Base-by-base conservation (phyloP, 179 eudicot species). In the Gypsophila paniculata region DNA sequence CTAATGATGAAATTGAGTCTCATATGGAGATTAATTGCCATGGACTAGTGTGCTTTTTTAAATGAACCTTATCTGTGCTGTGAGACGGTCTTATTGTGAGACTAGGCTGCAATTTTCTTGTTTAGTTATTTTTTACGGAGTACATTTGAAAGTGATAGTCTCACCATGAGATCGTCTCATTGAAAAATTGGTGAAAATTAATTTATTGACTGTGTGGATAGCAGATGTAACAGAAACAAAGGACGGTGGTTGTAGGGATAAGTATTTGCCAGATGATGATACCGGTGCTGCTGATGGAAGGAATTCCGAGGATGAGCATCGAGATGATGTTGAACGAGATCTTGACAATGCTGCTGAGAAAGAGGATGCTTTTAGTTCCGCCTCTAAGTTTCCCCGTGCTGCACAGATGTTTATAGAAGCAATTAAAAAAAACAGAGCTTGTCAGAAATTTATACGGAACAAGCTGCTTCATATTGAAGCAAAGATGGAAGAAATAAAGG, bases 341-440 rank as follows among this genome's bases (percentile, higher is more conserved):
- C 57, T 71, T 71, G 63, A 54, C 61, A 76, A 55, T 58, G 66
- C 75, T 34, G 71, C 72, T 65, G 77, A 68, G 48, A 72, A 76
- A 77, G 79, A 66, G 34, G 80, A 76, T 29, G 72, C 77, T 71
- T 60, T 74, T 72, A 54, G 53, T 72, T 65, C 73, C 11, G 70
- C 63, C 51, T 77, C 86, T 71, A 74, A 74, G 44, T 87, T 91
- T 54, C 97, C 97, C 4, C 73, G 79, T 55, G 63, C 83, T 18
- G 97, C 97, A 34, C 87, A 80, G 64, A 84, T 81, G 69, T 89
- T 89, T 78, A 71, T 89, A 75, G 94, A 91, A 74, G 93, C 98
- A 23, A 91, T 93, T 67, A 91, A 85, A 82, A 91, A 86, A 80
- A 93, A 93, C 67, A 89, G 98, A 69, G 80, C 88, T 18, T 91